Percentiles rank a stretch among this genome's conserved stretches.
Conservation (phyloP, 2,329 filamentous ascomycete genomes). For the Neofusicoccum cordaticola region DNA sequence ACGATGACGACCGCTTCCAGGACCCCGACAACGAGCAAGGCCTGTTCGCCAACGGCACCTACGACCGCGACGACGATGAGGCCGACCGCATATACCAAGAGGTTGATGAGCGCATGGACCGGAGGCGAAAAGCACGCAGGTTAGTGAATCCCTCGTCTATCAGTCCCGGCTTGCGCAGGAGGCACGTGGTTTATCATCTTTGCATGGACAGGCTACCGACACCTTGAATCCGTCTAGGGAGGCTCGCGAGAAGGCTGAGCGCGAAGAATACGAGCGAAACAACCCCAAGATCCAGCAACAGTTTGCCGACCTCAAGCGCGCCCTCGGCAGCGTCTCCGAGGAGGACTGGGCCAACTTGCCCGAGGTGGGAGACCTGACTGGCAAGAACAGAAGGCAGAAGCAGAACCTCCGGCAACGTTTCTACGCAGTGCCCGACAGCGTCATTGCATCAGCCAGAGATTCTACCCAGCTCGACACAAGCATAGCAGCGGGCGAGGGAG, state of each 20-base stretch:
- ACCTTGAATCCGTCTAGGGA: constrained; percentile 67
- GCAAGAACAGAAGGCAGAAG: constrained; percentile 83
- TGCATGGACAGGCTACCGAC: constrained; percentile 17
- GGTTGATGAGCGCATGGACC: constrained; percentile 97
- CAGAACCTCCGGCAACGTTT: constrained; percentile 78
- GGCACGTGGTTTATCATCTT: constrained; percentile 35
- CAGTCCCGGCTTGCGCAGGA: constrained; percentile 21
- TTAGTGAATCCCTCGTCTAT: constrained; percentile 52
- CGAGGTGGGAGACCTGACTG: constrained; percentile 93
- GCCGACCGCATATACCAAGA: constrained; percentile 94
- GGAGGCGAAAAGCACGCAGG: constrained; percentile 79
- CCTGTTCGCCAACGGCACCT: constrained; percentile 83
- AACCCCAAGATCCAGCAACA: constrained; percentile 98
- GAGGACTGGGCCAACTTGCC: constrained; percentile 96
- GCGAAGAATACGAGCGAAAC: constrained; percentile 91
- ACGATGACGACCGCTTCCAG: constrained; percentile 79
- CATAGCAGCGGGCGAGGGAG: constrained; percentile 68
- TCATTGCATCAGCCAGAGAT: constrained; percentile 81
- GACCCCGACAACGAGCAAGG: constrained; percentile 97
- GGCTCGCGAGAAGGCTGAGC: constrained; percentile 86
- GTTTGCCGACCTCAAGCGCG: constrained; percentile 92
- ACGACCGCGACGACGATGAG: constrained; percentile 97
- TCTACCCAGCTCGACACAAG: constrained; percentile 81
- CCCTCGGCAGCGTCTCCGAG: constrained; percentile 81
- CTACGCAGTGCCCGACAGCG: constrained; percentile 95